Percentiles rank a stretch among this genome's conserved stretches.
Evolutionary conservation across 2,329 filamentous ascomycete genomes (phyloP).

Genomic region (Grosmannia penicillata): DNA sequence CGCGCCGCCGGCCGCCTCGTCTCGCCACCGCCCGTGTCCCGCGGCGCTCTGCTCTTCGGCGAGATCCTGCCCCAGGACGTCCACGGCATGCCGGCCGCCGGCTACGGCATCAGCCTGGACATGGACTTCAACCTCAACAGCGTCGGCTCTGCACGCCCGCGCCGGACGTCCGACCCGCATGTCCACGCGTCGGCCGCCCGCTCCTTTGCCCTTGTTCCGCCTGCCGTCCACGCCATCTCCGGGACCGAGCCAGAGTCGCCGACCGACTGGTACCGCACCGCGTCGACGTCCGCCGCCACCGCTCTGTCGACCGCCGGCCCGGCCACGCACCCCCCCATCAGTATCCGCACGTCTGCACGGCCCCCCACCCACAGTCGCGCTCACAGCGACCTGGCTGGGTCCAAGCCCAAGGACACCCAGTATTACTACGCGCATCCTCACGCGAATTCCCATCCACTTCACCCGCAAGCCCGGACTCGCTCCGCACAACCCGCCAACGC

Average conservation of each 20-base stretch:
- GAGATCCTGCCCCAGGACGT: constrained; percentile 52
- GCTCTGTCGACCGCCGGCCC: background rate
- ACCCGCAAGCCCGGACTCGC: background rate
- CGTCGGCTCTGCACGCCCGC: constrained; percentile 30
- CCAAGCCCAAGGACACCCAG: constrained; percentile 3
- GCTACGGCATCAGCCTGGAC: constrained; percentile 57
- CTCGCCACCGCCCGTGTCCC: constrained; percentile 19
- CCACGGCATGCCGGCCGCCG: constrained; percentile 30
- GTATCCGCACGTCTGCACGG: no score
- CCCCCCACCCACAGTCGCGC: constrained; percentile 36
- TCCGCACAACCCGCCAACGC: background rate
- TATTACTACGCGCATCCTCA: constrained; percentile 1
- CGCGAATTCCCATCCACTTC: background rate
- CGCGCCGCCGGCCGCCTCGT: background rate
- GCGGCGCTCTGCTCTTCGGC: constrained; percentile 51
- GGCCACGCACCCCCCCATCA: constrained; percentile 1
- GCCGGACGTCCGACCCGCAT: constrained; percentile 60
- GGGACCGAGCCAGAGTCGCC: constrained; percentile 48
- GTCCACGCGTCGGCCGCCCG: constrained; percentile 37
- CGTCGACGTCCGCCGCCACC: background rate
- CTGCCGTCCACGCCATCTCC: constrained; percentile 37
- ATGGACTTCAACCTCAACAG: no score
- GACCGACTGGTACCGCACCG: constrained; percentile 46
- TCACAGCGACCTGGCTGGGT: constrained; percentile 42
- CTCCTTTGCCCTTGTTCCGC: constrained; percentile 33